phyloP scores from a whole-genome alignment of 345 rosid genomes.

The Gossypium turneri region DNA sequence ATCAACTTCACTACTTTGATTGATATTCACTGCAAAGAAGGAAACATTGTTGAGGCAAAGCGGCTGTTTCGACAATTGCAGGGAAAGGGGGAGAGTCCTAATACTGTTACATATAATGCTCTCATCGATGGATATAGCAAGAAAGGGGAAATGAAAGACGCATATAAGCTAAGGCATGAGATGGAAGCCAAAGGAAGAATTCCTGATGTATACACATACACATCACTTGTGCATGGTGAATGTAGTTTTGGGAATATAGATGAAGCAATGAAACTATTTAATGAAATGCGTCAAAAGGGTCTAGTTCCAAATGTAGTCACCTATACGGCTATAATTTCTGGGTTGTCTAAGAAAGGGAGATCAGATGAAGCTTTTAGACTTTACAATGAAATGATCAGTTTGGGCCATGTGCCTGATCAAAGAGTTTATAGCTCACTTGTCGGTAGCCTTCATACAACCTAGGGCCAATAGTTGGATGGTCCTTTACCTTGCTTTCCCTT shows the following conservation, averaged over 20 bases:
- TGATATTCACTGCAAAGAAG: conserved; percentile 73
- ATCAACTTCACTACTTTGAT: conserved; percentile 68
- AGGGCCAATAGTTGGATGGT: not conserved
- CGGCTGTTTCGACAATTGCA: conserved; percentile 60
- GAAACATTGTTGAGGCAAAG: conserved; percentile 70
- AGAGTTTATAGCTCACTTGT: conserved; percentile 67
- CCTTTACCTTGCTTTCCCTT: not conserved
- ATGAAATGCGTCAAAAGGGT: conserved; percentile 50
- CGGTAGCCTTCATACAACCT: conserved; percentile 48
- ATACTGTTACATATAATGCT: conserved; percentile 54
- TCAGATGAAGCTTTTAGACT: conserved; percentile 75
- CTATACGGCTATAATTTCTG: conserved; percentile 61
- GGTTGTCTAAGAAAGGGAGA: conserved; percentile 69
- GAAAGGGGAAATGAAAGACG: conserved; percentile 64
- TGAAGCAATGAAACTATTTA: conserved; percentile 58
- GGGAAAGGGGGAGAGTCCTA: conserved; percentile 48
- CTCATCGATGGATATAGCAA: conserved; percentile 62
- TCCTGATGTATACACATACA: conserved; percentile 62
- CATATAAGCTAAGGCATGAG: conserved; percentile 48
- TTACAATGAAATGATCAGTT: conserved; percentile 61
- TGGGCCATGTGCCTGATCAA: conserved; percentile 61
- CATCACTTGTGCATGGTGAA: conserved; percentile 77
- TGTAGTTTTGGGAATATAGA: conserved; percentile 58
- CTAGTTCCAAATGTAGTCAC: conserved; percentile 42
- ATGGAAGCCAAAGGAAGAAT: conserved; percentile 49